Evolutionary conservation across 805 yeast genomes (phyloP).

Genomic region (Sporopachydermia lactativora): DNA sequence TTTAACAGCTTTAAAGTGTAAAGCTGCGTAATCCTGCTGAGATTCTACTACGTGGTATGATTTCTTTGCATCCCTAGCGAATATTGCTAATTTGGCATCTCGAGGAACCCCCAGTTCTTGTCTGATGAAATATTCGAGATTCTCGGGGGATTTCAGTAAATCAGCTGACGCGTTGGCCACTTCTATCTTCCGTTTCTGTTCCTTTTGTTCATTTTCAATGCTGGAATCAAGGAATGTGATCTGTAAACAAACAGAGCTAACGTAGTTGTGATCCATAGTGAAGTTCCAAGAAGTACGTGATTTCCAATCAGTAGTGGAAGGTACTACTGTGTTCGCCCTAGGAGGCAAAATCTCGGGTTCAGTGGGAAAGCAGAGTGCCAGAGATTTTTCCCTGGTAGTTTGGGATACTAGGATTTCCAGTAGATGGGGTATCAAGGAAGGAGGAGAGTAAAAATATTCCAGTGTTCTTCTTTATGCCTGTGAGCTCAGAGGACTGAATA

Average conservation of each 20-base stretch:
- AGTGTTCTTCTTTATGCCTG: no score
- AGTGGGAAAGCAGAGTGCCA: no score
- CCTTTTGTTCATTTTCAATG: no score
- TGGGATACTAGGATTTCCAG: no score
- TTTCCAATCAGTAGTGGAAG: no score
- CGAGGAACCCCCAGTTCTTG: not conserved
- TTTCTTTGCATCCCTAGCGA: not conserved
- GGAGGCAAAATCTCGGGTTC: no score
- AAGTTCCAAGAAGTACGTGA: no score
- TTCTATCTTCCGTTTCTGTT: not conserved
- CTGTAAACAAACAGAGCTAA: not conserved
- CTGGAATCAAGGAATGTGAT: not conserved
- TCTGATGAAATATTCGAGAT: not conserved
- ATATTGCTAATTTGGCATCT: not conserved
- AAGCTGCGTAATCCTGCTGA: not conserved
- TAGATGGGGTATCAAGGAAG: no score
- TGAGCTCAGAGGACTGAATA: no score
- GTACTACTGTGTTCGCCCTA: no score
- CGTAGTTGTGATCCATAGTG: not conserved
- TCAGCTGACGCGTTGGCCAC: not conserved
- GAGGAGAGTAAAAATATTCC: no score
- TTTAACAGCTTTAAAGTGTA: not conserved
- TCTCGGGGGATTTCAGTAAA: not conserved
- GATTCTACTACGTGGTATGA: not conserved
- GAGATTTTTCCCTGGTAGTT: no score